Conservation (phyloP, 495 filamentous ascomycete genomes). For the Neurospora africana region DNA sequence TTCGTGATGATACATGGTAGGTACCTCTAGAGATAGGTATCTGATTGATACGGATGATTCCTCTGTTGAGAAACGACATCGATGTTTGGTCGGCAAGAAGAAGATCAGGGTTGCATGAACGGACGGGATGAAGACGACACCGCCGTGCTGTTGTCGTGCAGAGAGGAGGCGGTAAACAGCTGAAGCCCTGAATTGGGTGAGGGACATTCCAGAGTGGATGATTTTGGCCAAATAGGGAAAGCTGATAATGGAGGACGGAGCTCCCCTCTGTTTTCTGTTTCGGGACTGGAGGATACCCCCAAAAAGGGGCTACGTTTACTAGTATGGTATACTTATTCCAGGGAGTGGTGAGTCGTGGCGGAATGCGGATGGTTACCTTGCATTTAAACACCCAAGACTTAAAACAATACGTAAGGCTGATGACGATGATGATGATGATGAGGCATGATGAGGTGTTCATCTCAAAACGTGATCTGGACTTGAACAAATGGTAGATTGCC, state of each 20-base stretch:
- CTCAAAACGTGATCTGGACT: not conserved
- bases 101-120: not conserved
- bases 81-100: not conserved
- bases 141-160: not conserved
- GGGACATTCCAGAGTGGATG: not conserved
- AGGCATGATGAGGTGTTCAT: not conserved
- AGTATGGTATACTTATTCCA: not conserved
- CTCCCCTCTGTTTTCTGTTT: not conserved
- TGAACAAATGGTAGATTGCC: not conserved
- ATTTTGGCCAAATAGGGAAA: not conserved
- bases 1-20: not conserved
- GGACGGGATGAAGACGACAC: not conserved
- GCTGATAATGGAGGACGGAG: not conserved
- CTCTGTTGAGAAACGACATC: not conserved
- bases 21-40: not conserved
- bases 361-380: not conserved
- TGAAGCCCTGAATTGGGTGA: not conserved
- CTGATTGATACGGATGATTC: not conserved
- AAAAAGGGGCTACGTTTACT: not conserved
- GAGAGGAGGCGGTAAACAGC: not conserved
- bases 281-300: not conserved
- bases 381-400: not conserved
- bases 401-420: not conserved
- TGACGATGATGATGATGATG: not conserved
- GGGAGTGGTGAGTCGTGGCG: not conserved